Percentiles rank a stretch among this genome's conserved stretches.
These are phyloP conservation scores for Dothistroma pini DNA, from an alignment of 2,329 filamentous ascomycete genomes.

Conservation along the genomic window DNA sequence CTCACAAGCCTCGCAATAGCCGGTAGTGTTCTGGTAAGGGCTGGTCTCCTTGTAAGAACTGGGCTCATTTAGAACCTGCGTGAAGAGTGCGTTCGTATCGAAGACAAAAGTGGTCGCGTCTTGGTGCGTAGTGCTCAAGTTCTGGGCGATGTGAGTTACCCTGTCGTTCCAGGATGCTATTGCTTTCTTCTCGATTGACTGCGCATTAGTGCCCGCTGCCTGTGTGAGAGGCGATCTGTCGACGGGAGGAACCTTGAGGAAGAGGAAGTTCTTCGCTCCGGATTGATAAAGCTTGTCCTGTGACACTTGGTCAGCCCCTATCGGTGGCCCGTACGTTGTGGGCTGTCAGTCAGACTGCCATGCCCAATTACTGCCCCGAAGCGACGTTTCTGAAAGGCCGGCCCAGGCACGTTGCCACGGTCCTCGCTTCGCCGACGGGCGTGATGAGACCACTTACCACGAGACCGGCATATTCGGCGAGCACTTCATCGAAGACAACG, in stretches of 20 bases:
- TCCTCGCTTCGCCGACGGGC: too few relatives aligned
- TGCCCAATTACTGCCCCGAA: too few relatives aligned
- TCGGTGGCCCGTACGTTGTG: too few relatives aligned
- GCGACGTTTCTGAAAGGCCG: too few relatives aligned
- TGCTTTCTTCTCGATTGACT: conserved; percentile 8
- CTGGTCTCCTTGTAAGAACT: conserved; percentile 48
- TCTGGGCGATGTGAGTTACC: conserved; percentile 41
- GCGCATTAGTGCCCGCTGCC: not conserved
- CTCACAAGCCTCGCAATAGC: conserved; percentile 3
- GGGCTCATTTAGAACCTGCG: conserved; percentile 52
- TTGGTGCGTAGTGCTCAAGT: conserved; percentile 37
- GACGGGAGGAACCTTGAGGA: conserved; percentile 48
- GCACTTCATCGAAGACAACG: conserved; percentile 34
- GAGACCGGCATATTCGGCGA: conserved; percentile 37
- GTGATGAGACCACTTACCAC: conserved; percentile 18
- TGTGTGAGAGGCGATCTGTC: conserved; percentile 35
- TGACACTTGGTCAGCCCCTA: too few relatives aligned
- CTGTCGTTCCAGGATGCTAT: conserved; percentile 52
- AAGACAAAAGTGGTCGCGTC: conserved; percentile 52
- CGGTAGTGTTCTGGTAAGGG: conserved; percentile 49
- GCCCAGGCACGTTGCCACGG: too few relatives aligned
- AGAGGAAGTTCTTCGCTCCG: conserved; percentile 50
- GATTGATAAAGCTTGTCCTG: conserved; percentile 41
- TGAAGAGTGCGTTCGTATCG: conserved; percentile 52
- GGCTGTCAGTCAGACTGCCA: too few relatives aligned